Conservation (phyloP, 176 grass and related monocot species). For the Cenchrus purpureus region DNA sequence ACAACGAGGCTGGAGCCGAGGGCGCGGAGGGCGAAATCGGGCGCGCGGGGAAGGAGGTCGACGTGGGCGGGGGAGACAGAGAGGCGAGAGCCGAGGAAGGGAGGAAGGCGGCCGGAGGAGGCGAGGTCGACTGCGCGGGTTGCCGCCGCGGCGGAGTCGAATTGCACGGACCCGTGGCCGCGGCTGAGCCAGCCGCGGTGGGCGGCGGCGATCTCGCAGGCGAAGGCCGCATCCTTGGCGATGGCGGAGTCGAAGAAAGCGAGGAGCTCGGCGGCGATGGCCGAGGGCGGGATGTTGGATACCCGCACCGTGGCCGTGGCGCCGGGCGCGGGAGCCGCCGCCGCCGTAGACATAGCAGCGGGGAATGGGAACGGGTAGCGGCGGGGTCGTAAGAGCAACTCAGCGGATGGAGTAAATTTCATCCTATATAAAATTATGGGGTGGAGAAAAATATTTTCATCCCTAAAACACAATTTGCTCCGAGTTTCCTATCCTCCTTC, state of each 20-base stretch:
- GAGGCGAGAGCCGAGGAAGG: slow-evolving; percentile 65
- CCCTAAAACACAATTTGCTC: too few species aligned
- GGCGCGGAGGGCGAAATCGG: slow-evolving; percentile 44
- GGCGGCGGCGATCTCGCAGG: slow-evolving; percentile 66
- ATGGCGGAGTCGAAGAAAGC: slow-evolving; percentile 70
- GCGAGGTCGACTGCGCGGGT: slow-evolving; percentile 50
- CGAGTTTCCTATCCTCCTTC: too few species aligned
- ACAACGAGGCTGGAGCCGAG: slow-evolving; percentile 35
- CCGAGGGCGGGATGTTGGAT: slow-evolving; percentile 64
- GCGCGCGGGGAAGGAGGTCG: slow-evolving; percentile 79
- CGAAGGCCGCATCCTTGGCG: slow-evolving; percentile 55
- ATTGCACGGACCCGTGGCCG: slow-evolving; percentile 74
- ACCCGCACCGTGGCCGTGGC: slow-evolving; percentile 62
- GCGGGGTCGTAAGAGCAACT: too few species aligned
- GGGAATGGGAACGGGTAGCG: neutral
- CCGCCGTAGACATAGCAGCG: slow-evolving; percentile 10
- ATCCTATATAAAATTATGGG: too few species aligned
- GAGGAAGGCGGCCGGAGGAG: slow-evolving; percentile 54
- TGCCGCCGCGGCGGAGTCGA: slow-evolving; percentile 56
- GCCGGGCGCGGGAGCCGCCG: neutral
- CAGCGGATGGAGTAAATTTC: too few species aligned
- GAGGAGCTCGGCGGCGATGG: slow-evolving; percentile 70
- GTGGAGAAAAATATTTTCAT: too few species aligned
- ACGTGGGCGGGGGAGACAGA: slow-evolving; percentile 42
- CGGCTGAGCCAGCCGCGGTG: slow-evolving; percentile 73